Conservation (phyloP, 768 basidiomycete genomes). For the Phlebiopsis flavidoalba region DNA sequence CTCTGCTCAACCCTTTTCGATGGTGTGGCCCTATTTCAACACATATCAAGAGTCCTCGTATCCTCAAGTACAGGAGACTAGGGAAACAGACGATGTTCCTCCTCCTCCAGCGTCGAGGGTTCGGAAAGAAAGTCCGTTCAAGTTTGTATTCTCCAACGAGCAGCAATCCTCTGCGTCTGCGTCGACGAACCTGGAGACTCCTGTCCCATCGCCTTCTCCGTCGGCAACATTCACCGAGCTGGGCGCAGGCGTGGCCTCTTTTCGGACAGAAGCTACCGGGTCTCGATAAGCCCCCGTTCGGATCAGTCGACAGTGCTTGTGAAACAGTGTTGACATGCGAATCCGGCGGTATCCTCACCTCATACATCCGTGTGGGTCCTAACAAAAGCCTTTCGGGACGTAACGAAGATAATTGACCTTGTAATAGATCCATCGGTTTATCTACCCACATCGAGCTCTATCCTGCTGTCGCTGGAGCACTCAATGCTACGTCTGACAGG, state of each 20-base stretch:
- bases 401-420: not conserved
- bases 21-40: constrained; percentile 7
- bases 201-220: constrained; percentile 8
- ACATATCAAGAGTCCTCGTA: not conserved
- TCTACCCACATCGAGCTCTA: constrained; percentile 23
- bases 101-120: not conserved
- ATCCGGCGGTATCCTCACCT: constrained; percentile 30
- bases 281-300: not conserved
- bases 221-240: constrained; percentile 20
- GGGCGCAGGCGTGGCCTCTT: constrained; percentile 20
- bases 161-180: not conserved
- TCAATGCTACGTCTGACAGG: not conserved
- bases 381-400: not conserved
- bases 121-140: constrained; percentile 1
- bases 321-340: not conserved
- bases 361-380: constrained; percentile 22
- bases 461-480: constrained; percentile 7
- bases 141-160: not conserved
- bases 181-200: not conserved
- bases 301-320: not conserved
- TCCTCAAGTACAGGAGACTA: not conserved
- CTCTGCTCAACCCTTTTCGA: not conserved
- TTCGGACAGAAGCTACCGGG: not conserved
- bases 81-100: not conserved
- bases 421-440: constrained; percentile 35